Evolutionary conservation across 1,284 basidiomycete species (phyloP).

Genomic region (Cryptococcus sp.): DNA sequence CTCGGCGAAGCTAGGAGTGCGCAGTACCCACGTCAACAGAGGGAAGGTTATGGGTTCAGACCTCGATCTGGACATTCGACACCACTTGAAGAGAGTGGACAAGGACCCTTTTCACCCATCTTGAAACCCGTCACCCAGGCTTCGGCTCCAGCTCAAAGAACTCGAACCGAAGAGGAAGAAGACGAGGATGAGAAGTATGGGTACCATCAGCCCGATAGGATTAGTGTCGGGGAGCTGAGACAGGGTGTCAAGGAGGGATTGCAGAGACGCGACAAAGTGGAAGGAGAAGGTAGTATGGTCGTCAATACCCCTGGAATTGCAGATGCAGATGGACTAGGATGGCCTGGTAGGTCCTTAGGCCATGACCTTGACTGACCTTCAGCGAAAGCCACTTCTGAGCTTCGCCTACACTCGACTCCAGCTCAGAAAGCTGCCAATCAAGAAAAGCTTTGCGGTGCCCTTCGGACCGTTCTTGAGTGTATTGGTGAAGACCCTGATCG

Average conservation of each 20-base stretch:
- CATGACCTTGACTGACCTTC: background rate
- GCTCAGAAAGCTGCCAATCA: conserved; percentile 68
- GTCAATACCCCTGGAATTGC: conserved; percentile 52
- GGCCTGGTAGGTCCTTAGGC: conserved; percentile 66
- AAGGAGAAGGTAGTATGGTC: conserved; percentile 1
- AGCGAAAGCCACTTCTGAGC: conserved; percentile 82
- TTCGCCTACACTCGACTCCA: conserved; percentile 72
- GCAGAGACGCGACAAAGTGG: conserved; percentile 14
- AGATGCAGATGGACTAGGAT: conserved; percentile 83
- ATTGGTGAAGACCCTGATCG: conserved; percentile 97
- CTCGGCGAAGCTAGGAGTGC: background rate
- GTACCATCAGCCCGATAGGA: conserved; percentile 24
- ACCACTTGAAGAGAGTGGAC: conserved; percentile 28
- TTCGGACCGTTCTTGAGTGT: conserved; percentile 90
- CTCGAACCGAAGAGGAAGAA: conserved; percentile 18
- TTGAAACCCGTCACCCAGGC: background rate
- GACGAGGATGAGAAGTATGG: conserved; percentile 17
- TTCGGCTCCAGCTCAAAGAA: background rate
- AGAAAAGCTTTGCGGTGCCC: conserved; percentile 72
- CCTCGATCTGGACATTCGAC: conserved; percentile 62
- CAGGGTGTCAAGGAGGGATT: conserved; percentile 25
- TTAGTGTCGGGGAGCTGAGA: conserved; percentile 22
- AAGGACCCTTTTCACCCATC: background rate
- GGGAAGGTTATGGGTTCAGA: conserved; percentile 77
- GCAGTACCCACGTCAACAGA: conserved; percentile 20